phyloP scores from a whole-genome alignment of 768 basidiomycete genomes.

The Tylopilus sp. region DNA sequence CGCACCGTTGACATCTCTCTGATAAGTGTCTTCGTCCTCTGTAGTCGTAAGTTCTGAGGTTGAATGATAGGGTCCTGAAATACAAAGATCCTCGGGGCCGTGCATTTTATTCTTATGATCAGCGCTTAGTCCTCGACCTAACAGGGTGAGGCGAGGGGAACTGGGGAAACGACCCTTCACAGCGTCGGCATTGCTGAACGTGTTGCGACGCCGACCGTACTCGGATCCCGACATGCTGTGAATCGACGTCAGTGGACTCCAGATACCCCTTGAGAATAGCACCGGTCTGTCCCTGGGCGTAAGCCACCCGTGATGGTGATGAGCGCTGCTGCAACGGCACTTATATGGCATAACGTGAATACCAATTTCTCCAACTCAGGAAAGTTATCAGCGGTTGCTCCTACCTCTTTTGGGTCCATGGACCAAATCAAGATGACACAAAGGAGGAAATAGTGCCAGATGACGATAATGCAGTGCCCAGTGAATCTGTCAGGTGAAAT shows the following conservation, averaged over 20 bases:
- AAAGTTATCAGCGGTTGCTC: neutral
- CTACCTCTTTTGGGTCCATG: neutral
- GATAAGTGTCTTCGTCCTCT: neutral
- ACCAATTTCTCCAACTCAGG: neutral
- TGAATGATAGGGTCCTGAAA: too few relatives aligned
- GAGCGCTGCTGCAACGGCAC: neutral
- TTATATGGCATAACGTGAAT: neutral
- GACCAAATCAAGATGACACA: neutral
- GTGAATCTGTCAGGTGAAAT: neutral
- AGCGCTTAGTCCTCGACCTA: neutral
- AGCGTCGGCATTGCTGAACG: neutral
- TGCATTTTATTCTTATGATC: neutral
- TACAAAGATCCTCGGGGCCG: too few relatives aligned
- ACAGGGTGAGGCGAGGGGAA: too few relatives aligned
- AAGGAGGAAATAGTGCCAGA: too few relatives aligned
- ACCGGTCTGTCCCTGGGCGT: neutral
- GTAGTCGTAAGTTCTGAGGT: neutral
- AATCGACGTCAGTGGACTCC: neutral
- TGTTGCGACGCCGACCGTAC: neutral
- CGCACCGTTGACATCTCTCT: neutral
- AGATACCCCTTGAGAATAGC: neutral
- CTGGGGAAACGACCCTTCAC: neutral
- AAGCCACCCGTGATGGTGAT: neutral
- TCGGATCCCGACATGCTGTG: neutral
- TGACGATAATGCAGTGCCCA: too few relatives aligned